Evolutionary conservation across 2,329 filamentous ascomycete species (phyloP), one percentile per base, ranked within the genome.

Genomic region (Phyllosticta paracitricarpa): DNA sequence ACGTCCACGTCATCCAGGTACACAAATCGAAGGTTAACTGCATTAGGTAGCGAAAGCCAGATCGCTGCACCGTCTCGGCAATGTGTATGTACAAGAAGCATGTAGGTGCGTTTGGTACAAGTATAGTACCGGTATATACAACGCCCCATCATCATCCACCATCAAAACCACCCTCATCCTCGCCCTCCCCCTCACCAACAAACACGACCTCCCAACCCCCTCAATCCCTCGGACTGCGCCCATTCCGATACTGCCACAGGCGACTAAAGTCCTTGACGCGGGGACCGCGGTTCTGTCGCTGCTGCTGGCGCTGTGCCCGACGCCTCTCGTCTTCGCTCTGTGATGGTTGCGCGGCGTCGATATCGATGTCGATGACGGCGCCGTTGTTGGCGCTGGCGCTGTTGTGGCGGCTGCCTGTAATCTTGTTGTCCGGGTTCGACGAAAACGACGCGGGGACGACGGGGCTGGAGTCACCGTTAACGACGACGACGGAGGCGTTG

Each of bases 191-290:
- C 33, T 59, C 54, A 28, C 33, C 14, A 35, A 2, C 33, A 59
- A 59, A 56, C n/a, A 3, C 35, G 3, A n/a, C 4, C n/a, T 26
- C 17, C 26, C 28, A 17, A 52, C 3, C 14, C n/a, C 4, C 26
- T 62, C 61, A 63, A 33, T 64, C 51, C 12, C 56, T 35, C 17
- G 65, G 65, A 24, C 48, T 54, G 14, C 53, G 35, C 25, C 66
- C 66, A 33, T 67, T 65, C 33, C 66, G 62, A 58, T 67, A 67
- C 52, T 62, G 54, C 66, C 66, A 67, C 54, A 68, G 35, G 33
- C 65, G 59, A 51, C 64, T 66, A 56, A 64, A 66, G 51, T 66
- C 65, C 61, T 61, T 65, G n/a, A 68, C 66, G 40, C 58, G 64
- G n/a, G 58, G 57, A 33, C 10, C 28, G 12, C 54, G 12, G 9